phyloP scores from a whole-genome alignment of 2,329 filamentous ascomycete species.

The Exutisphaerella laricina region DNA sequence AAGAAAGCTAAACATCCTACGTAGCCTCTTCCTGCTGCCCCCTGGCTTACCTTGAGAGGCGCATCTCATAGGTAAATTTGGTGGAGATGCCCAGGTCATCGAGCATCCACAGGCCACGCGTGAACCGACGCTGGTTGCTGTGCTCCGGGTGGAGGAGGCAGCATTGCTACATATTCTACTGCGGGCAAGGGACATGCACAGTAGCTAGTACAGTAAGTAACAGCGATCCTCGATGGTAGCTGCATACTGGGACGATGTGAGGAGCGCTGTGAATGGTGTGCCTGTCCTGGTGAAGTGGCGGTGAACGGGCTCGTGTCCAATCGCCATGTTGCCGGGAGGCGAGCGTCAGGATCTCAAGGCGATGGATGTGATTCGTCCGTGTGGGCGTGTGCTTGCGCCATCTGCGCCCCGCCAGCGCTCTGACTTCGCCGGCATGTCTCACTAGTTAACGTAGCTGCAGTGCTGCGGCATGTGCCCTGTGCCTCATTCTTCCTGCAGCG shows the following conservation, averaged over 20 bases:
- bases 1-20: too few relatives aligned
- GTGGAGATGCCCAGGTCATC: too few relatives aligned
- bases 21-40: too few relatives aligned
- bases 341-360: background rate
- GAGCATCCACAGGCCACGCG: too few relatives aligned
- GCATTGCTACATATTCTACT: too few relatives aligned
- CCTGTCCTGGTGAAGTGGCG: slow-evolving; percentile 1
- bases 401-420: background rate
- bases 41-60: too few relatives aligned
- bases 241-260: background rate
- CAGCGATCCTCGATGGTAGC: too few relatives aligned
- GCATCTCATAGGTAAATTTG: too few relatives aligned
- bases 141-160: too few relatives aligned
- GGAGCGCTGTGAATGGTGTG: slow-evolving; percentile 1
- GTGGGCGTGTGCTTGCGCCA: background rate
- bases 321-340: background rate
- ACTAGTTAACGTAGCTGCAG: background rate
- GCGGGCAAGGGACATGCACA: too few relatives aligned
- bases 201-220: too few relatives aligned
- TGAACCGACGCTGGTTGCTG: too few relatives aligned
- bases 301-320: background rate
- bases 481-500: background rate
- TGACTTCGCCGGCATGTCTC: background rate
- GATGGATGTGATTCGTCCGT: background rate
- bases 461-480: background rate